phyloP scores from a whole-genome alignment of 371 early-diverging fungal species.

The Mucor velutinosus region DNA sequence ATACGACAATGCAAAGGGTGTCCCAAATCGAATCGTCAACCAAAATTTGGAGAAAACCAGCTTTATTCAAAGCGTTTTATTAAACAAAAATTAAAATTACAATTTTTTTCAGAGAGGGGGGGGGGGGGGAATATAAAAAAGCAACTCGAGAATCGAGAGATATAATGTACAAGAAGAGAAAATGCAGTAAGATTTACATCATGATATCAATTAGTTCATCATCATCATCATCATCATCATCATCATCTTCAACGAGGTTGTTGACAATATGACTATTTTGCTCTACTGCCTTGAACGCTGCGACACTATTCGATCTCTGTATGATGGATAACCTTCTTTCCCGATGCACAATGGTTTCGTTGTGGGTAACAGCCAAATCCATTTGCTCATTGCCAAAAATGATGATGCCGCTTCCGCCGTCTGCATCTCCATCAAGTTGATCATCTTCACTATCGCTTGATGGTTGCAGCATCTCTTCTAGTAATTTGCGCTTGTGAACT shows the following conservation, averaged over 20 bases:
- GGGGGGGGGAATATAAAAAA: not conserved
- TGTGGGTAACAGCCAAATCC: slow-evolving; percentile 28
- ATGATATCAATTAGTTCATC: slow-evolving; percentile 41
- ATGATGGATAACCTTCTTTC: not conserved
- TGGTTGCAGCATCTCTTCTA: slow-evolving; percentile 28
- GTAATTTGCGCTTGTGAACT: slow-evolving; percentile 23
- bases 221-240: slow-evolving; percentile 27
- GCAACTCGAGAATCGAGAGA: not conserved
- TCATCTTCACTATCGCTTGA: slow-evolving; percentile 15
- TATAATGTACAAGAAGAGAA: not conserved
- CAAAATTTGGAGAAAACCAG: no score
- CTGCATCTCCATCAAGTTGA: slow-evolving; percentile 3
- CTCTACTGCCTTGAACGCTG: not conserved
- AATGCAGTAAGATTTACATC: slow-evolving; percentile 12
- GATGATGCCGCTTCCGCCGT: slow-evolving; percentile 12
- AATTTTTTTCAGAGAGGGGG: not conserved
- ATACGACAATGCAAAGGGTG: no score
- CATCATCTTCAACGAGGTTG: not conserved
- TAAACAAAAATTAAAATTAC: not conserved
- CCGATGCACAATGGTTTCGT: slow-evolving; percentile 34
- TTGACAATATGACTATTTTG: slow-evolving; percentile 3
- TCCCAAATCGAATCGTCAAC: no score
- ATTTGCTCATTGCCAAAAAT: slow-evolving; percentile 26
- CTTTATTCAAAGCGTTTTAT: not conserved
- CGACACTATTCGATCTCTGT: not conserved